phyloP scores from a whole-genome alignment of 371 early-diverging fungal species.

The Mortierella sp. region DNA sequence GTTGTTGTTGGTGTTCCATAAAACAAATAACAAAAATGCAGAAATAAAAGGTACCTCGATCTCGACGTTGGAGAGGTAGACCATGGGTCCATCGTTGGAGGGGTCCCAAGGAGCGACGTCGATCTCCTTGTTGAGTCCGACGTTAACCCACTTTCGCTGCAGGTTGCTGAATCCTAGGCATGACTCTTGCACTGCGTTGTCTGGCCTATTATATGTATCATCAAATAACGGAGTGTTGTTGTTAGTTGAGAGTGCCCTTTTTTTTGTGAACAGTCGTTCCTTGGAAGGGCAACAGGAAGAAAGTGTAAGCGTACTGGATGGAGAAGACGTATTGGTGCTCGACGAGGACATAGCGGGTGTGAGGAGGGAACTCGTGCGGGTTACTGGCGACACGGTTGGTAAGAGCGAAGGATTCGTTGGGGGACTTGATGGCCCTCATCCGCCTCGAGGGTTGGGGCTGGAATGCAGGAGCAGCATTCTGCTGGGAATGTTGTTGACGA shows the following conservation, averaged over 20 bases:
- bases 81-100: slow-evolving; percentile 66
- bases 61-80: slow-evolving; percentile 78
- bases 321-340: slow-evolving; percentile 86
- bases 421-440: slow-evolving; percentile 62
- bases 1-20: neutral
- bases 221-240: neutral
- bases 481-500: slow-evolving; percentile 24
- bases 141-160: slow-evolving; percentile 91
- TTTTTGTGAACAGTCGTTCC: neutral
- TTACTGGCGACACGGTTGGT: slow-evolving; percentile 85
- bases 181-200: slow-evolving; percentile 70
- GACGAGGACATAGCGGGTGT: slow-evolving; percentile 79
- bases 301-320: slow-evolving; percentile 66
- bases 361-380: slow-evolving; percentile 78
- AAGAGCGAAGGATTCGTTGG: slow-evolving; percentile 78
- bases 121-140: slow-evolving; percentile 87
- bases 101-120: slow-evolving; percentile 85
- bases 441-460: slow-evolving; percentile 35
- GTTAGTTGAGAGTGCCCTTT: neutral
- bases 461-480: slow-evolving; percentile 14
- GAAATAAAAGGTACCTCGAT: slow-evolving; percentile 69
- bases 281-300: neutral
- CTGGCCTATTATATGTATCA: slow-evolving; percentile 58
- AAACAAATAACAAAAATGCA: neutral
- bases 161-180: slow-evolving; percentile 81